These are phyloP conservation scores for Chimonanthus praecox DNA, from an alignment of 164 flowering plant genomes.

Conservation along the genomic window DNA sequence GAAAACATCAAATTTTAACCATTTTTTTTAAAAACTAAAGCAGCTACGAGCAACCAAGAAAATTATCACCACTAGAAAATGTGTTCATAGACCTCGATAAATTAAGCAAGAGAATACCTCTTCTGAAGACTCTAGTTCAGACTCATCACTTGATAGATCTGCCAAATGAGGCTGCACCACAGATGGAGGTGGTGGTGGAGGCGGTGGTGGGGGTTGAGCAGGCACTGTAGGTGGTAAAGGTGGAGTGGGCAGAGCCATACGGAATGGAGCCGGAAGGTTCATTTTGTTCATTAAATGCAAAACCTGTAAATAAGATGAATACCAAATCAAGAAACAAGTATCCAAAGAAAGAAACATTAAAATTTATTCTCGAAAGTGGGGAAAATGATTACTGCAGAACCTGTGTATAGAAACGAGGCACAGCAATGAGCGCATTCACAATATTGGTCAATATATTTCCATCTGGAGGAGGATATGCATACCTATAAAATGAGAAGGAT, in stretches of 20 bases:
- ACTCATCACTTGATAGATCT: constrained; percentile 73
- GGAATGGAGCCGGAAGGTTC: constrained; percentile 98
- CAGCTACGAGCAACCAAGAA: constrained; percentile 1
- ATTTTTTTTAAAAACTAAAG: background rate
- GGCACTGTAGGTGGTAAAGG: constrained; percentile 69
- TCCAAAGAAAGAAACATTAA: background rate
- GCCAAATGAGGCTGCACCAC: constrained; percentile 31
- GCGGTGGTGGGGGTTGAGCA: constrained; percentile 41
- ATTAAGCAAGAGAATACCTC: constrained; percentile 40
- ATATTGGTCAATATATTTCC: constrained; percentile 93
- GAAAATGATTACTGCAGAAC: constrained; percentile 24
- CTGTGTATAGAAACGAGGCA: constrained; percentile 96
- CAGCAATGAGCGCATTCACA: constrained; percentile 95
- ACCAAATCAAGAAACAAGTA: background rate
- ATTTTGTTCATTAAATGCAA: constrained; percentile 99
- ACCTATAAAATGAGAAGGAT: constrained; percentile 40
- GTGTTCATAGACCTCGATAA: background rate
- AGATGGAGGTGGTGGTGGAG: constrained; percentile 22
- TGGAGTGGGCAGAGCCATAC: constrained; percentile 87
- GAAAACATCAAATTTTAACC: background rate
- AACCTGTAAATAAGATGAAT: constrained; percentile 41
- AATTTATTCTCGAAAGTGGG: background rate
- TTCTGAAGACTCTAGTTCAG: constrained; percentile 88
- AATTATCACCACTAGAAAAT: background rate
- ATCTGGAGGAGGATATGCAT: constrained; percentile 96